phyloP scores from a whole-genome alignment of 2,329 filamentous ascomycete species.

The Elsinoe australis region DNA sequence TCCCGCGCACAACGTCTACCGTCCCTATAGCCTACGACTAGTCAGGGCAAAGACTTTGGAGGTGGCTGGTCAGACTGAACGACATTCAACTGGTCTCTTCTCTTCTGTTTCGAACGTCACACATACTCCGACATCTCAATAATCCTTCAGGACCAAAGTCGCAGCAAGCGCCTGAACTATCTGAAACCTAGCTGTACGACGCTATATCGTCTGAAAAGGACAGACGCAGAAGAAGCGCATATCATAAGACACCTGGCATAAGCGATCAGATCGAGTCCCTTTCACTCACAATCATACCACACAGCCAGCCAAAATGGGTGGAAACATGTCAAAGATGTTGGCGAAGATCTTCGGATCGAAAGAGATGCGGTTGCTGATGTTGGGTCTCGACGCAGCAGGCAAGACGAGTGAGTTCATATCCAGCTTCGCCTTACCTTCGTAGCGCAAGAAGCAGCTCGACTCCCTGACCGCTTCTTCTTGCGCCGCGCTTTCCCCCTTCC shows the following conservation, averaged over 20 bases:
- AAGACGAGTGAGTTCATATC: slow-evolving; percentile 77
- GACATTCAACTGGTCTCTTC: not conserved
- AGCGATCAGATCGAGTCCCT: not conserved
- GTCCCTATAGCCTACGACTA: slow-evolving; percentile 18
- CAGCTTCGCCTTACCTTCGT: too few species aligned
- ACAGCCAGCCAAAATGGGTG: slow-evolving; percentile 69
- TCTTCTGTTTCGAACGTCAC: not conserved
- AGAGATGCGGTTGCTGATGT: slow-evolving; percentile 97
- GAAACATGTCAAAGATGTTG: slow-evolving; percentile 87
- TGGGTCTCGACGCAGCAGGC: slow-evolving; percentile 92
- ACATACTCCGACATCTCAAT: not conserved
- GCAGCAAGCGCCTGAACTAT: slow-evolving; percentile 9
- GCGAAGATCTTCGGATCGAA: slow-evolving; percentile 98
- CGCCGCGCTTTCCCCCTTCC: not conserved
- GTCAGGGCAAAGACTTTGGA: slow-evolving; percentile 5
- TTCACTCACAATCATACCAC: not conserved
- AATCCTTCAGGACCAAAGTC: slow-evolving; percentile 6
- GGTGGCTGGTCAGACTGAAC: slow-evolving; percentile 12
- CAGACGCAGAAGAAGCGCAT: not conserved
- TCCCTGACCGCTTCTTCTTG: not conserved
- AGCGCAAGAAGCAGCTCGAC: too few species aligned
- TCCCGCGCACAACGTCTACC: slow-evolving; percentile 16
- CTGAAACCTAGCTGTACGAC: slow-evolving; percentile 10
- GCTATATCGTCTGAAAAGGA: too few species aligned
- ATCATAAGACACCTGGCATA: not conserved